Evolutionary conservation across 495 filamentous ascomycete species (phyloP).

Genomic region (Beverwykella pulmonaria): DNA sequence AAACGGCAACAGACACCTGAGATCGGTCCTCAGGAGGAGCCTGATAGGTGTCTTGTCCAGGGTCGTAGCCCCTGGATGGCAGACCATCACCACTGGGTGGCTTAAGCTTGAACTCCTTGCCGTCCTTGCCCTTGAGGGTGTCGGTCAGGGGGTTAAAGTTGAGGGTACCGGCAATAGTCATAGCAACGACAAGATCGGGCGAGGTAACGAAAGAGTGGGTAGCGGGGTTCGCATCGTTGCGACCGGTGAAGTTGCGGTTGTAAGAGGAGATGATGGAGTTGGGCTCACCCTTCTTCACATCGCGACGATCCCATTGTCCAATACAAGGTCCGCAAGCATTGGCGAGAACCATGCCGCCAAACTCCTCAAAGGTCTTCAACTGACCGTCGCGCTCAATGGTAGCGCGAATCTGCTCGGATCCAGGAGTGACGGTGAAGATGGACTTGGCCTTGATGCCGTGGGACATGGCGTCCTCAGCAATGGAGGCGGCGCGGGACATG

Average conservation of each 20-base stretch:
- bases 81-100: conserved; percentile 81
- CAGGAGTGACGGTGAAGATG: conserved; percentile 91
- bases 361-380: conserved; percentile 94
- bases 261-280: conserved; percentile 97
- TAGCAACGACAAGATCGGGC: conserved; percentile 92
- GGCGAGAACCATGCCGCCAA: conserved; percentile 92
- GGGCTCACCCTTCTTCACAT: conserved; percentile 94
- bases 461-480: conserved; percentile 90
- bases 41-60: conserved; percentile 95
- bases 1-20: conserved; percentile 76
- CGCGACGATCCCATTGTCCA: conserved; percentile 89
- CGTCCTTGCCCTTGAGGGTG: conserved; percentile 90
- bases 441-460: conserved; percentile 95
- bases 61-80: conserved; percentile 82
- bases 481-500: conserved; percentile 93
- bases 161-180: conserved; percentile 86
- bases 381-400: conserved; percentile 95
- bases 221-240: conserved; percentile 98
- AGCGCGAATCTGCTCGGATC: conserved; percentile 96
- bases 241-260: conserved; percentile 99
- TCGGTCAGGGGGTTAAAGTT: conserved; percentile 98
- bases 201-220: conserved; percentile 98
- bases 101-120: conserved; percentile 90
- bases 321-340: conserved; percentile 90
- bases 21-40: conserved; percentile 82